Percentiles rank a stretch among this genome's conserved stretches.
Evolutionary conservation across 169 alveolate genomes (phyloP).

Genomic region (Plasmodium fragile): DNA sequence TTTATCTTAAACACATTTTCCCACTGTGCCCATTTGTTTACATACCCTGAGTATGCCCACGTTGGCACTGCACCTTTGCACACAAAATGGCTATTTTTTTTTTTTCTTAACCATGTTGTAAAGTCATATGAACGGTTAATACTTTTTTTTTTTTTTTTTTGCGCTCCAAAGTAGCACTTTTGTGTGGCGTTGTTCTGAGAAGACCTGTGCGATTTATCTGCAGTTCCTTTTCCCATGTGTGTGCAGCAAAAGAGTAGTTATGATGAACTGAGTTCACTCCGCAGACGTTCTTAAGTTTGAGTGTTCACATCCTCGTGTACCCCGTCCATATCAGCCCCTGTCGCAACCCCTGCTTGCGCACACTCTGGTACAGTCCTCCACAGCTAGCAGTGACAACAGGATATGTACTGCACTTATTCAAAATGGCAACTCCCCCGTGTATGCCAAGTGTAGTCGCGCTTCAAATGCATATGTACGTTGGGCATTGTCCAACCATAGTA

Average conservation of each 20-base stretch:
- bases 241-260: background rate
- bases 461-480: background rate
- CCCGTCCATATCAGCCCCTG: background rate
- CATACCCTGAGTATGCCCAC: conserved; percentile 6
- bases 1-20: background rate
- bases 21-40: background rate
- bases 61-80: background rate
- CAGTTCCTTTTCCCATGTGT: background rate
- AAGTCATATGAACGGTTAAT: conserved; percentile 1
- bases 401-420: background rate
- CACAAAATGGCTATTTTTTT: conserved; percentile 8
- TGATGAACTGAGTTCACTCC: background rate
- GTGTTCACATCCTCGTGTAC: background rate
- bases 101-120: background rate
- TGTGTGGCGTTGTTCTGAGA: background rate
- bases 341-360: background rate
- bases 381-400: background rate
- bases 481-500: background rate
- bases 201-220: background rate
- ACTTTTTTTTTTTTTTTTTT: background rate
- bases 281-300: background rate
- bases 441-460: background rate
- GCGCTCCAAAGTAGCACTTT: conserved; percentile 7
- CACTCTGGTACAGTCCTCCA: background rate
- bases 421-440: background rate